A percentile compares a stretch with the other conserved stretches of the same genome.
phyloP scores from a whole-genome alignment of 345 rosid genomes.

The Bruguiera parviflora region DNA sequence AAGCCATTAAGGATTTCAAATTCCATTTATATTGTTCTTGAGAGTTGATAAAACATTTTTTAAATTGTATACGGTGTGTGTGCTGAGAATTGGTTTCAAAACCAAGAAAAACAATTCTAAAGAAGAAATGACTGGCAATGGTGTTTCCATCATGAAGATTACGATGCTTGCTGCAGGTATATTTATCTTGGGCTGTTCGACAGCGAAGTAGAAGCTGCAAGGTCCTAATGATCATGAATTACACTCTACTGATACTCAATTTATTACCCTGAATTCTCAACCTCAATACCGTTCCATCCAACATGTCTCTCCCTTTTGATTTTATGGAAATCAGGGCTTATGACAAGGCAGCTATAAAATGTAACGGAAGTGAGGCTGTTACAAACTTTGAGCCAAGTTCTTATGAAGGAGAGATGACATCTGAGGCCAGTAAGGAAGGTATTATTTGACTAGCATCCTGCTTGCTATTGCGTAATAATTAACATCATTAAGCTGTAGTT shows the following conservation, averaged over 20 bases:
- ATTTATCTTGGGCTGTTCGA: conserved; percentile 97
- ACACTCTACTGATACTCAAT: conserved; percentile 45
- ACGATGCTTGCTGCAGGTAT: conserved; percentile 98
- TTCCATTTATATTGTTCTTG: conserved; percentile 6
- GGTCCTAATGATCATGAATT: conserved; percentile 77
- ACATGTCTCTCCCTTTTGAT: conserved; percentile 53
- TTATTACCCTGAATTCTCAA: conserved; percentile 48
- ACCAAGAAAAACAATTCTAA: conserved; percentile 22
- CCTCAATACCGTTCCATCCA: conserved; percentile 43
- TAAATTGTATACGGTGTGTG: conserved; percentile 18
- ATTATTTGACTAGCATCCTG: conserved; percentile 3
- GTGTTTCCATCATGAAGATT: conserved; percentile 58
- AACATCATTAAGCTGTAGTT: conserved; percentile 5
- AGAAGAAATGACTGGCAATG: conserved; percentile 47
- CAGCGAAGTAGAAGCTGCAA: conserved; percentile 98
- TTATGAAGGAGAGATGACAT: conserved; percentile 56
- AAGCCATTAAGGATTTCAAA: conserved; percentile 14
- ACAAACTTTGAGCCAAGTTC: conserved; percentile 47
- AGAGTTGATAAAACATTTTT: conserved; percentile 14
- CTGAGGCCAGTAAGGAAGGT: conserved; percentile 57
- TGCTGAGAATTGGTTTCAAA: conserved; percentile 27
- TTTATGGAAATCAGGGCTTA: conserved; percentile 81
- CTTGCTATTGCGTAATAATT: neutral
- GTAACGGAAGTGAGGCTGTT: conserved; percentile 32
- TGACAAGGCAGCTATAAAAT: conserved; percentile 87